phyloP scores from a whole-genome alignment of 192 early-diverging fungal genomes.

The Podila epicladia region DNA sequence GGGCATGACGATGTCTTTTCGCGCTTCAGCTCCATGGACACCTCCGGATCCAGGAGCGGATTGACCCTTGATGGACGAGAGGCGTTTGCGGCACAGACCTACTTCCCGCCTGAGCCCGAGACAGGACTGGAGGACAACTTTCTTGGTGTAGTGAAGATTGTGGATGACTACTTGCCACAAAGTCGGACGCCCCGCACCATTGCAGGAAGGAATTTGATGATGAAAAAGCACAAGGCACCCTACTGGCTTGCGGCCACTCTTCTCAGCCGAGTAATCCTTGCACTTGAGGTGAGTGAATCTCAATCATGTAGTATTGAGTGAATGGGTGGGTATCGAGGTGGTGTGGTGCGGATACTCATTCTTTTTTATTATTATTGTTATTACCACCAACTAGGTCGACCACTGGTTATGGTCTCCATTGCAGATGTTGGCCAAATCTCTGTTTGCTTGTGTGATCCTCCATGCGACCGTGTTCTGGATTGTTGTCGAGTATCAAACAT shows the following conservation, averaged over 20 bases:
- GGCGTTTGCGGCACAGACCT: constrained; percentile 31
- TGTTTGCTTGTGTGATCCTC: constrained; percentile 16
- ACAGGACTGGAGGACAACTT: constrained; percentile 50
- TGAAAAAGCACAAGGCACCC: constrained; percentile 39
- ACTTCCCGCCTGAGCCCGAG: constrained; percentile 43
- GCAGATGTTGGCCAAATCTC: not conserved
- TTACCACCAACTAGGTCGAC: not conserved
- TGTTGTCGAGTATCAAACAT: constrained; percentile 25
- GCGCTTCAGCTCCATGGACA: not conserved
- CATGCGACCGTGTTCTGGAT: constrained; percentile 40
- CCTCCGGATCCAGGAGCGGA: not conserved
- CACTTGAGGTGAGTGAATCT: constrained; percentile 9
- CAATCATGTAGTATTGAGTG: not conserved
- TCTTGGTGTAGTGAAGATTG: constrained; percentile 52
- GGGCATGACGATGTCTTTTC: not conserved
- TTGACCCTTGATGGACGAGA: constrained; percentile 9
- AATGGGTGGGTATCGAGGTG: not conserved
- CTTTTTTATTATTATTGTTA: not conserved
- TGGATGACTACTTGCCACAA: constrained; percentile 40
- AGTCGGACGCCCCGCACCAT: constrained; percentile 27
- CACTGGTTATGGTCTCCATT: not conserved
- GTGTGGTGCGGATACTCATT: not conserved
- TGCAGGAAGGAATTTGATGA: constrained; percentile 36
- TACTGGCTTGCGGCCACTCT: constrained; percentile 15
- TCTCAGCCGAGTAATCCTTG: constrained; percentile 4